These are phyloP conservation scores for Calocera viscosa DNA, from an alignment of 768 basidiomycete genomes.

Conservation along the genomic window DNA sequence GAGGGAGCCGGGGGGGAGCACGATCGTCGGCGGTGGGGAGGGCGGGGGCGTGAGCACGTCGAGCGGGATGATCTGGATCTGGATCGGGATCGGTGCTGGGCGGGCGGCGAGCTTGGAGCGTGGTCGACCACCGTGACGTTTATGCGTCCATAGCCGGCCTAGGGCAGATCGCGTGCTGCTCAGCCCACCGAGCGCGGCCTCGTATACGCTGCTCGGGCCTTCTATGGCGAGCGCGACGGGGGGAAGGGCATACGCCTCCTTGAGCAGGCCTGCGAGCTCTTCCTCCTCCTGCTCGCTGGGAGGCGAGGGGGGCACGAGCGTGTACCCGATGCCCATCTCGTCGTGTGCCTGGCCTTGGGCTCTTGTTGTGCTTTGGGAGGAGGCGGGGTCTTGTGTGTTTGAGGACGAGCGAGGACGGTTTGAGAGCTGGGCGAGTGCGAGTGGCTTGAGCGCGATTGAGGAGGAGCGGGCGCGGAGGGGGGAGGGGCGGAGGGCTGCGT, in stretches of 20 bases:
- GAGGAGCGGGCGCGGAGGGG: conserved; percentile 6
- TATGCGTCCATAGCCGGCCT: not conserved
- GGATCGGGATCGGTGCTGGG: not conserved
- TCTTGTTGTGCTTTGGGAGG: no score
- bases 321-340: not conserved
- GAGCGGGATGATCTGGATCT: not conserved
- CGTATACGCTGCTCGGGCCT: not conserved
- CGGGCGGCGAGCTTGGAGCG: not conserved
- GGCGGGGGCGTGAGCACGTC: not conserved
- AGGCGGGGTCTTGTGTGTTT: not conserved
- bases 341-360: not conserved
- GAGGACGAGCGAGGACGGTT: not conserved
- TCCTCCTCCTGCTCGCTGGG: not conserved
- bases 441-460: not conserved
- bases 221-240: conserved; percentile 1
- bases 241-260: not conserved
- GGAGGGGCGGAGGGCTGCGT: conserved; percentile 6
- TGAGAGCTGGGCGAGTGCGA: not conserved
- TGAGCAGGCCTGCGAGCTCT: not conserved
- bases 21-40: not conserved
- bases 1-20: conserved; percentile 24
- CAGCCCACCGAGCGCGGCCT: not conserved
- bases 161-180: not conserved
- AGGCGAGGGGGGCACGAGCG: not conserved
- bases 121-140: no score